A percentile compares a stretch with the other conserved stretches of the same genome.
These are phyloP conservation scores for Allium fistulosum DNA, from an alignment of 106 monocot species.

Conservation along the genomic window DNA sequence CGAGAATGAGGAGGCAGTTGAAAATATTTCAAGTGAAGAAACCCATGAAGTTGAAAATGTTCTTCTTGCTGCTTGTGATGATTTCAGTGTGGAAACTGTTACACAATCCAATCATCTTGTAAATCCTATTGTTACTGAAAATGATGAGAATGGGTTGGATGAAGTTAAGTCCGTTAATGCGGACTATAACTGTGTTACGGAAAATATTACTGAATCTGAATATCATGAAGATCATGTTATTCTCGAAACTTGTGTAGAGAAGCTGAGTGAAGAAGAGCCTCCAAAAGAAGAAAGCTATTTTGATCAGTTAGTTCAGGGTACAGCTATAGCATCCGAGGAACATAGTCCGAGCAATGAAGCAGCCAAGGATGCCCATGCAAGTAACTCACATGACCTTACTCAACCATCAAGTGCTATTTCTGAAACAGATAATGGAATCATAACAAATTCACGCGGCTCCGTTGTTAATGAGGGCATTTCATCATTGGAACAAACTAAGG, in stretches of 20 bases:
- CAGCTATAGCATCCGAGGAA: background rate
- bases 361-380: background rate
- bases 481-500: slow-evolving; percentile 2
- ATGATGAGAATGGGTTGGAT: background rate
- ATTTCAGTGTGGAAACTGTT: background rate
- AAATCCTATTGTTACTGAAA: background rate
- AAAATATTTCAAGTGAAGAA: background rate
- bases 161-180: background rate
- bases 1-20: background rate
- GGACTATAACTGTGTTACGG: background rate
- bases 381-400: background rate
- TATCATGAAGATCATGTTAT: background rate
- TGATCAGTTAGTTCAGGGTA: background rate
- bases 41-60: background rate
- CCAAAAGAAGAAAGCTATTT: background rate
- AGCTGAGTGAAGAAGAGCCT: no score
- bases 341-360: background rate
- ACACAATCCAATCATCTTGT: slow-evolving; percentile 2
- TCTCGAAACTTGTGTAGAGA: background rate
- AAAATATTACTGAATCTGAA: background rate
- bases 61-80: slow-evolving; percentile 2
- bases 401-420: background rate
- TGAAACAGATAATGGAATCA: slow-evolving; percentile 6
- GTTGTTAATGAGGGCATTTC: slow-evolving; percentile 8
- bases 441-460: background rate